These are phyloP conservation scores for Turnera subulata DNA, from an alignment of 345 rosid species.

Conservation along the genomic window DNA sequence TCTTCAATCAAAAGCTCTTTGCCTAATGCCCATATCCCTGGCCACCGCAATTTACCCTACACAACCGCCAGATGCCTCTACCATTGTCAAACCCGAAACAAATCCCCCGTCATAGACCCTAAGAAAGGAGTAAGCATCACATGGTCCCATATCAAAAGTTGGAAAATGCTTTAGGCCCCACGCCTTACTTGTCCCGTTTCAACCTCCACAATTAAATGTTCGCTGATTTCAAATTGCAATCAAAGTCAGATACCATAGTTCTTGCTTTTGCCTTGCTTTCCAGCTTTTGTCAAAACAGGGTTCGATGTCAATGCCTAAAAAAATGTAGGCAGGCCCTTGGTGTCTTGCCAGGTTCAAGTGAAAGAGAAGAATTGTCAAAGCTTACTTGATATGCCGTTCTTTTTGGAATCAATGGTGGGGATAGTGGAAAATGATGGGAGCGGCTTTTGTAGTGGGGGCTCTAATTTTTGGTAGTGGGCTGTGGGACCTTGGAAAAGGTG, in stretches of 20 bases:
- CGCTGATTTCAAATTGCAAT: conserved; percentile 44
- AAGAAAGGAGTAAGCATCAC: conserved; percentile 31
- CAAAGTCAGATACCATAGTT: conserved; percentile 60
- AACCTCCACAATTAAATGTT: conserved; percentile 22
- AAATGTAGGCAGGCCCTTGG: conserved; percentile 26
- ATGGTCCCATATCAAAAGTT: conserved; percentile 21
- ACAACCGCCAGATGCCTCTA: conserved; percentile 71
- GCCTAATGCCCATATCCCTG: conserved; percentile 97
- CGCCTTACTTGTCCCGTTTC: conserved; percentile 16
- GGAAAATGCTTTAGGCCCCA: conserved; percentile 27
- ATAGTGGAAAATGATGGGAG: conserved; percentile 69
- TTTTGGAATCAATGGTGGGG: conserved; percentile 36
- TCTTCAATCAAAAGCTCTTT: conserved; percentile 93
- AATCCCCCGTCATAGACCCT: conserved; percentile 57
- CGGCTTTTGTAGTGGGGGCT: conserved; percentile 49
- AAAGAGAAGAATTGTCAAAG: conserved; percentile 48
- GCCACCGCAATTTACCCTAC: conserved; percentile 88
- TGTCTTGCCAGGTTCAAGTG: conserved; percentile 39
- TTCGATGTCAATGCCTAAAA: conserved; percentile 43
- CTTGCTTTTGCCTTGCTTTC: conserved; percentile 26
- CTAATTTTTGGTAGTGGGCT: conserved; percentile 46
- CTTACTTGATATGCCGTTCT: conserved; percentile 45
- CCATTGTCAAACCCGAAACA: conserved; percentile 71
- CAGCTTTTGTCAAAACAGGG: conserved; percentile 34
- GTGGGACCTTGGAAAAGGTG: conserved; percentile 58